A percentile compares a stretch with the other conserved stretches of the same genome.
Conservation (phyloP, 2,329 filamentous ascomycete species). For the Penicillium capsulatum region DNA sequence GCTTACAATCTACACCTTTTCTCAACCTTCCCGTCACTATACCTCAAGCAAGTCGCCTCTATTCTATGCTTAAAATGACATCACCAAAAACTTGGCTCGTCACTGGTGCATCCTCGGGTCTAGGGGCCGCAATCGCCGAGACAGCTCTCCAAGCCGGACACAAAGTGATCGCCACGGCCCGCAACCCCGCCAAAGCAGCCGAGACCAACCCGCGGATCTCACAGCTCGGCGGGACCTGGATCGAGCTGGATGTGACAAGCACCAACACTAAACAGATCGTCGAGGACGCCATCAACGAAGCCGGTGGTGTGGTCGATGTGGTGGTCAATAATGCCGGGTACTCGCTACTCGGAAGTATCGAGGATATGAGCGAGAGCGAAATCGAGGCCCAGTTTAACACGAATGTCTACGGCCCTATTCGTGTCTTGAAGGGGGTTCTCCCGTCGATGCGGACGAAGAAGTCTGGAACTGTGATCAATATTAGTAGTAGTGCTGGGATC, state of each 20-base stretch:
- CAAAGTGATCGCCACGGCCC: constrained; percentile 24
- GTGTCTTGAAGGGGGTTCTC: constrained; percentile 20
- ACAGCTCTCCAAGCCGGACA: constrained; percentile 21
- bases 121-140: constrained; percentile 19
- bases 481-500: constrained; percentile 23
- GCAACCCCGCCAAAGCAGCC: constrained; percentile 20
- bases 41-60: too few species aligned
- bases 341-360: constrained; percentile 19
- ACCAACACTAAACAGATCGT: constrained; percentile 4
- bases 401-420: constrained; percentile 27
- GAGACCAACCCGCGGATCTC: constrained; percentile 15
- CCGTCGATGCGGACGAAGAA: constrained; percentile 25
- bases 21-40: too few species aligned
- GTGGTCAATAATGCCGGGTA: constrained; percentile 24
- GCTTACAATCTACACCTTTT: too few species aligned
- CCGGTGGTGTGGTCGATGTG: constrained; percentile 11
- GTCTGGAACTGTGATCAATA: constrained; percentile 25
- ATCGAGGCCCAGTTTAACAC: constrained; percentile 22
- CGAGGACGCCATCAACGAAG: constrained; percentile 1
- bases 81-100: constrained; percentile 20
- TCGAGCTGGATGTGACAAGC: constrained; percentile 14
- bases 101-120: constrained; percentile 21
- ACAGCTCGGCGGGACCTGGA: constrained; percentile 13
- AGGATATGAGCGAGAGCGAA: constrained; percentile 25
- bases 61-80: too few species aligned